Percentiles rank a stretch among this genome's conserved stretches.
Conservation (phyloP, 768 basidiomycete genomes). For the Suillus subalutaceus region DNA sequence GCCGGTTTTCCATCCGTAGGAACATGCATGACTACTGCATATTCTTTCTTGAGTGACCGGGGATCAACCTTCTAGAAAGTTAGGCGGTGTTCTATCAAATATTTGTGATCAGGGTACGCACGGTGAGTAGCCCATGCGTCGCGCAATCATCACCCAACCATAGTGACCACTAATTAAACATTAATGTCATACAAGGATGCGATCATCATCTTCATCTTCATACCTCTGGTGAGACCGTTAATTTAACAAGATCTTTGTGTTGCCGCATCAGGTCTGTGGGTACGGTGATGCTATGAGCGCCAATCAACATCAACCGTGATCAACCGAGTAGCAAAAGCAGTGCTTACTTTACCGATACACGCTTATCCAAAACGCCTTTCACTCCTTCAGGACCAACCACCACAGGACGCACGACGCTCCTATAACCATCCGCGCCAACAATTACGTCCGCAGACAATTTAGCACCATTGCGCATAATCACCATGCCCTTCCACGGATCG, state of each 20-base stretch:
- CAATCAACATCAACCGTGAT: not conserved
- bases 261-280: conserved; percentile 21
- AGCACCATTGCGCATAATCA: conserved; percentile 44
- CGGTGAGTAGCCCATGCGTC: conserved; percentile 21
- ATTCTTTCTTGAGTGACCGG: conserved; percentile 17
- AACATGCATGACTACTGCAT: conserved; percentile 18
- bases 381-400: conserved; percentile 26
- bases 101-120: conserved; percentile 10
- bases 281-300: conserved; percentile 15
- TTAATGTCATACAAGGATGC: not conserved
- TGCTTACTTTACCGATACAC: conserved; percentile 21
- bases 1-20: not conserved
- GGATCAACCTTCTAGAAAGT: conserved; percentile 12
- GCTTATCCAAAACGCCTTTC: conserved; percentile 14
- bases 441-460: conserved; percentile 51
- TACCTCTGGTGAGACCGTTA: conserved; percentile 19
- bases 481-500: conserved; percentile 32
- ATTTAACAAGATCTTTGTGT: conserved; percentile 19
- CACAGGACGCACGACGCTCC: conserved; percentile 43
- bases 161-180: conserved; percentile 18
- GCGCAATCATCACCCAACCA: conserved; percentile 29
- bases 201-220: not conserved
- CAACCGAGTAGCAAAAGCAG: not conserved
- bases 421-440: conserved; percentile 63
- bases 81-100: not conserved